Conservation (phyloP, 169 alveolate species). For the Toxoplasma gondii region DNA sequence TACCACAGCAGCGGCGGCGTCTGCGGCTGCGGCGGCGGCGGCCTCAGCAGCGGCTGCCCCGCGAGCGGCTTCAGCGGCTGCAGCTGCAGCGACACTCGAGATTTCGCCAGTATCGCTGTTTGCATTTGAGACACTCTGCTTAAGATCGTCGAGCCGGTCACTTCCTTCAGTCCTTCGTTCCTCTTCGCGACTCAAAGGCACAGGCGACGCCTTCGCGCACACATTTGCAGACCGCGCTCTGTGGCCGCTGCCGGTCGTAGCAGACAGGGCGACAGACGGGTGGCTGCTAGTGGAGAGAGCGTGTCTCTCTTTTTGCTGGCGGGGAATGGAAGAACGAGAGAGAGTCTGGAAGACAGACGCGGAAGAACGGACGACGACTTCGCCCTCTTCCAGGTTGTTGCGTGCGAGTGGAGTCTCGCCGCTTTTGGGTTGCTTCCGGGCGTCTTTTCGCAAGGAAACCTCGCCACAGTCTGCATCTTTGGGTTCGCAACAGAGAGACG, state of each 20-base stretch:
- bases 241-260: too few species aligned
- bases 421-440: too few species aligned
- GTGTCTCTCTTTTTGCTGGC: not conserved
- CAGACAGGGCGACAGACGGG: too few species aligned
- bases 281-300: not conserved
- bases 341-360: not conserved
- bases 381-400: not conserved
- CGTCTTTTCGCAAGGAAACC: too few species aligned
- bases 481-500: too few species aligned
- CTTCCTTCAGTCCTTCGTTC: not conserved
- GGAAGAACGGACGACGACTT: not conserved
- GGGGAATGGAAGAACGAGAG: not conserved
- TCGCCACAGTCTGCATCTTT: too few species aligned
- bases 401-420: too few species aligned
- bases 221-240: too few species aligned
- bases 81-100: not conserved
- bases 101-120: not conserved
- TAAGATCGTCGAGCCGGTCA: not conserved
- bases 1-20: not conserved
- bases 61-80: not conserved
- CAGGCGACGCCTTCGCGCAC: too few species aligned
- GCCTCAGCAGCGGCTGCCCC: not conserved
- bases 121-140: not conserved
- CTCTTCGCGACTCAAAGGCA: not conserved
- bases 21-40: conserved; percentile 3